A percentile compares a stretch with the other conserved stretches of the same genome.
phyloP scores from a whole-genome alignment of 495 filamentous ascomycete genomes.

The Pyronema omphalodes region DNA sequence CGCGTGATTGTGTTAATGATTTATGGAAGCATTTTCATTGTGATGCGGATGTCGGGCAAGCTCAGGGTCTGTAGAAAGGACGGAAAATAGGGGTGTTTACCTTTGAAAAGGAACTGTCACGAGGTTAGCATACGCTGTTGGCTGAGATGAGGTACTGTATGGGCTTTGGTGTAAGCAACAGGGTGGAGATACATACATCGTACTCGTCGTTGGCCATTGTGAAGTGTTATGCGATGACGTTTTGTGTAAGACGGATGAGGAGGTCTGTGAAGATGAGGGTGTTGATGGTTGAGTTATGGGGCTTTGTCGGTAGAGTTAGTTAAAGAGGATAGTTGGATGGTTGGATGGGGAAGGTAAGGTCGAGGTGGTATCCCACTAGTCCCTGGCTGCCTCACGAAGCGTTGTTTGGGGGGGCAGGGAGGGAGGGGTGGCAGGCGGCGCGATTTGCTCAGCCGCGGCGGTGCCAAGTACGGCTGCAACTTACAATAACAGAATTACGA shows the following conservation, averaged over 20 bases:
- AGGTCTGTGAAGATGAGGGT: neutral
- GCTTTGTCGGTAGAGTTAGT: neutral
- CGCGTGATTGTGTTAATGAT: neutral
- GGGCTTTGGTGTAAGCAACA: neutral
- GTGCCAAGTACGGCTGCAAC: too few relatives aligned
- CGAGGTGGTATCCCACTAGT: neutral
- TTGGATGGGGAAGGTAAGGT: slow-evolving; percentile 3
- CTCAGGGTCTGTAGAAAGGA: slow-evolving; percentile 18
- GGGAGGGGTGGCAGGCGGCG: too few relatives aligned
- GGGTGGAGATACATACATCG: slow-evolving; percentile 52
- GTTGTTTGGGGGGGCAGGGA: neutral
- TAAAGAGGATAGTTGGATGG: neutral
- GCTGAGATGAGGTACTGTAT: slow-evolving; percentile 1
- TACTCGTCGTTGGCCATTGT: slow-evolving; percentile 99
- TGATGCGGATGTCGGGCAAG: slow-evolving; percentile 14
- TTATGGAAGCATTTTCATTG: neutral
- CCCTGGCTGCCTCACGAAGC: neutral
- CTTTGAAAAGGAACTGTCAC: slow-evolving; percentile 95
- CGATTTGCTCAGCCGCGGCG: too few relatives aligned
- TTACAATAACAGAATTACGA: too few relatives aligned
- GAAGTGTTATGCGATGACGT: slow-evolving; percentile 16
- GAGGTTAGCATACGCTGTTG: neutral
- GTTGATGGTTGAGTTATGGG: neutral
- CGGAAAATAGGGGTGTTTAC: slow-evolving; percentile 33
- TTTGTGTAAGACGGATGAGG: neutral